phyloP scores from a whole-genome alignment of 495 filamentous ascomycete genomes.

The Talaromyces ruber region DNA sequence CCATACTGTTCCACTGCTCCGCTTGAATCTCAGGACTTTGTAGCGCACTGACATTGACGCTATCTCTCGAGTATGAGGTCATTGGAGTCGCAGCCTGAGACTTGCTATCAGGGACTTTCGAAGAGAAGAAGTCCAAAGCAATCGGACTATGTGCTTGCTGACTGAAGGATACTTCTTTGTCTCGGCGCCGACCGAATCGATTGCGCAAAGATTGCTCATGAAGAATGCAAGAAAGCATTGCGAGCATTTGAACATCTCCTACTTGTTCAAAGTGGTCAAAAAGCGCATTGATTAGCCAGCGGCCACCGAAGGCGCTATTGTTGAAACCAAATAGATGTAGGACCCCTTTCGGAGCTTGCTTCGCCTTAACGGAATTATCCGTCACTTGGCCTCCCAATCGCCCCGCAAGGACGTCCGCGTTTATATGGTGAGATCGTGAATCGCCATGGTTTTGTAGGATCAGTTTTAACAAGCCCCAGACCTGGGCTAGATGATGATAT shows the following conservation, averaged over 20 bases:
- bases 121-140: conserved; percentile 25
- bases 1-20: conserved; percentile 9
- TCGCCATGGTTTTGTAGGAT: conserved; percentile 63
- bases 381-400: neutral
- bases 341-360: neutral
- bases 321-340: neutral
- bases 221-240: conserved; percentile 88
- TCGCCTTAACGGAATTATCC: neutral
- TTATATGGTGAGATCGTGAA: neutral
- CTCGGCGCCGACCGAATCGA: conserved; percentile 5
- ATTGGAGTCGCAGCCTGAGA: conserved; percentile 23
- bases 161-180: conserved; percentile 9
- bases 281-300: conserved; percentile 54
- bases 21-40: conserved; percentile 41
- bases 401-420: neutral
- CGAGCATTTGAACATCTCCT: conserved; percentile 87
- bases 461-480: conserved; percentile 75
- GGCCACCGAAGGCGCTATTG: conserved; percentile 42
- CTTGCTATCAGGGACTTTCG: conserved; percentile 18
- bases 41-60: conserved; percentile 45
- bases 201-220: conserved; percentile 41
- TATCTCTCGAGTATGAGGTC: conserved; percentile 51
- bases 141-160: conserved; percentile 19
- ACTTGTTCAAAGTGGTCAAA: conserved; percentile 73
- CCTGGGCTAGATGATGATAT: conserved; percentile 62